A percentile compares a stretch with the other conserved stretches of the same genome.
These are phyloP conservation scores for Chalaropsis thielavioides DNA, from an alignment of 2,329 filamentous ascomycete species.

Conservation along the genomic window DNA sequence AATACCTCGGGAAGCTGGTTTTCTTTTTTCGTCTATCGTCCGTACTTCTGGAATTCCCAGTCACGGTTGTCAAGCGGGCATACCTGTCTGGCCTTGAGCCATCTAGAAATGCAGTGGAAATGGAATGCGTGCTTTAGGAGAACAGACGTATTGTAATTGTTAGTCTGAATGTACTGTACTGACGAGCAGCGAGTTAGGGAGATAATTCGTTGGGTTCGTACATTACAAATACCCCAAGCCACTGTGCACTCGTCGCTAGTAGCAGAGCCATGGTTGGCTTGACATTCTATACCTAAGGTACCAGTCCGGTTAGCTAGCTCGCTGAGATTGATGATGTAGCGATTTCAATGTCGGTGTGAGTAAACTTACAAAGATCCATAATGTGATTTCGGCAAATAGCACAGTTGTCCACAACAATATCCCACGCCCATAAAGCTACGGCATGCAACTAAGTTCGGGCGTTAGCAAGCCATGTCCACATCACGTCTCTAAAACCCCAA, in stretches of 20 bases:
- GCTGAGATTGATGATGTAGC: background rate
- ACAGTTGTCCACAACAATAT: constrained; percentile 98
- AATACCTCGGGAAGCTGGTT: background rate
- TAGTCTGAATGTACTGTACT: background rate
- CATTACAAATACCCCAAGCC: constrained; percentile 98
- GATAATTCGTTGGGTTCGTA: constrained; percentile 33
- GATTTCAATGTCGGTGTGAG: background rate
- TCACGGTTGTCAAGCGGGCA: constrained; percentile 95
- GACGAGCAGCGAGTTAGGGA: constrained; percentile 25
- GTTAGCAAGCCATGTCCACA: background rate
- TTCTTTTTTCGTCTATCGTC: constrained; percentile 34
- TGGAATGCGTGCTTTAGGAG: constrained; percentile 79
- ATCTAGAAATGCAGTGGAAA: constrained; percentile 98
- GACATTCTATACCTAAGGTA: constrained; percentile 74
- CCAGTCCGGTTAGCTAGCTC: constrained; percentile 3
- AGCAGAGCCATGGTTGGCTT: constrained; percentile 94
- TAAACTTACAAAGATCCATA: constrained; percentile 80
- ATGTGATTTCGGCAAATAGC: constrained; percentile 99
- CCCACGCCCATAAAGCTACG: constrained; percentile 96
- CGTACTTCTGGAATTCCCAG: constrained; percentile 99
- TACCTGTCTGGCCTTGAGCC: constrained; percentile 97
- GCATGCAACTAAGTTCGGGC: constrained; percentile 37
- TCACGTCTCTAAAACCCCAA: background rate
- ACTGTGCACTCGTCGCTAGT: constrained; percentile 98
- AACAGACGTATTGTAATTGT: background rate